A percentile compares a stretch with the other conserved stretches of the same genome.
Evolutionary conservation across 495 filamentous ascomycete species (phyloP).

Genomic region (Daldinia vernicosa): DNA sequence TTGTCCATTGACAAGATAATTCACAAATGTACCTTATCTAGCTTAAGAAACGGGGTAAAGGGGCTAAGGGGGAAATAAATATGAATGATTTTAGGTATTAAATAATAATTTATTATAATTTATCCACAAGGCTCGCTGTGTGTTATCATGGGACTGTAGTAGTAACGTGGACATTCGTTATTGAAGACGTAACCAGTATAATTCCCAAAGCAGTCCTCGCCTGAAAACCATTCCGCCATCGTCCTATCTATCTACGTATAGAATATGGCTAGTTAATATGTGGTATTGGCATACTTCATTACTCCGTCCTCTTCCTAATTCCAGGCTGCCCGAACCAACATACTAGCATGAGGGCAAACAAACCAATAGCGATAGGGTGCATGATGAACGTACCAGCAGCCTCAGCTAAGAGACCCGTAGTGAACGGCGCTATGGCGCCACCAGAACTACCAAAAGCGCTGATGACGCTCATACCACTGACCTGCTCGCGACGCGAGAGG

Average conservation of each 20-base stretch:
- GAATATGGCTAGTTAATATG: neutral
- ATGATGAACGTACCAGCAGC: conserved; percentile 75
- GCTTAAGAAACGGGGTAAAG: too few relatives aligned
- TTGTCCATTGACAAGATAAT: too few relatives aligned
- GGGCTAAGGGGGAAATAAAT: too few relatives aligned
- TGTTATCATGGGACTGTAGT: too few relatives aligned
- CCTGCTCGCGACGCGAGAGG: conserved; percentile 69
- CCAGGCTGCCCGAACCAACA: conserved; percentile 70
- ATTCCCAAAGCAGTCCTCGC: neutral
- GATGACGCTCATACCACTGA: conserved; percentile 73
- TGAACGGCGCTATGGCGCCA: conserved; percentile 77
- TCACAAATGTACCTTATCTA: too few relatives aligned
- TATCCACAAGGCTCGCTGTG: too few relatives aligned
- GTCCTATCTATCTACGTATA: neutral
- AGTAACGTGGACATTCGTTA: too few relatives aligned
- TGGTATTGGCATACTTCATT: neutral
- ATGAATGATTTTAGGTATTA: too few relatives aligned
- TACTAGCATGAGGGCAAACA: conserved; percentile 75
- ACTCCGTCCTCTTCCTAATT: conserved; percentile 64
- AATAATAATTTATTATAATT: too few relatives aligned
- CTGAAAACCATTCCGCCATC: neutral
- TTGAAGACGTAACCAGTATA: too few relatives aligned
- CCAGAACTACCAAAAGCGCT: conserved; percentile 77
- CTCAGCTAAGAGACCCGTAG: conserved; percentile 75
- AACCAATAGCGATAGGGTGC: conserved; percentile 72